Conservation (phyloP, 768 basidiomycete species). For the Kwoniella pini region DNA sequence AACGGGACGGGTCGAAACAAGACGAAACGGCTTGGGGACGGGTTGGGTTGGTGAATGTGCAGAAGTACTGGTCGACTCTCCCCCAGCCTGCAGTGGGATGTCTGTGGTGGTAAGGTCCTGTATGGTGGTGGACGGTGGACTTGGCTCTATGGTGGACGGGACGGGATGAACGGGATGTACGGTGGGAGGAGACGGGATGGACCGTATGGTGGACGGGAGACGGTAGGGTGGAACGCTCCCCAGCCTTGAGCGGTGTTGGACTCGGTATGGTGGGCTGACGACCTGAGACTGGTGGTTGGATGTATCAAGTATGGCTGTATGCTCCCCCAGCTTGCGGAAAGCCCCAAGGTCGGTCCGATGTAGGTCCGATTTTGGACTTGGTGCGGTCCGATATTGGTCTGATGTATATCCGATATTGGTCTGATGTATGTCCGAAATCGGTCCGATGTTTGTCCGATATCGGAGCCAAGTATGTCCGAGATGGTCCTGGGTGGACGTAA, state of each 20-base stretch:
- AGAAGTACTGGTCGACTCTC: not conserved
- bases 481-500: not conserved
- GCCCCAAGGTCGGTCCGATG: not conserved
- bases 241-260: not conserved
- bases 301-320: not conserved
- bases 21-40: not conserved
- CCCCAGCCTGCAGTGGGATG: not conserved
- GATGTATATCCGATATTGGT: too few species aligned
- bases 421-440: too few species aligned
- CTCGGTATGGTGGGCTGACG: not conserved
- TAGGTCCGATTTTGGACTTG: not conserved
- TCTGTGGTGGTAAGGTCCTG: not conserved
- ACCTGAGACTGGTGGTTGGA: not conserved
- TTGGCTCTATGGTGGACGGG: not conserved
- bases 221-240: not conserved
- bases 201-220: too few species aligned
- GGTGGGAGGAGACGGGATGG: not conserved
- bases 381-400: not conserved
- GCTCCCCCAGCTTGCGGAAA: slow-evolving; percentile 2
- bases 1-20: not conserved
- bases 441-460: not conserved
- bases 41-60: not conserved
- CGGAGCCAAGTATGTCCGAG: not conserved
- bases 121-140: not conserved
- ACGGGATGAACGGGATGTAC: not conserved